Evolutionary conservation across 2,329 filamentous ascomycete genomes (phyloP).

Genomic region (Penicillium sp.): DNA sequence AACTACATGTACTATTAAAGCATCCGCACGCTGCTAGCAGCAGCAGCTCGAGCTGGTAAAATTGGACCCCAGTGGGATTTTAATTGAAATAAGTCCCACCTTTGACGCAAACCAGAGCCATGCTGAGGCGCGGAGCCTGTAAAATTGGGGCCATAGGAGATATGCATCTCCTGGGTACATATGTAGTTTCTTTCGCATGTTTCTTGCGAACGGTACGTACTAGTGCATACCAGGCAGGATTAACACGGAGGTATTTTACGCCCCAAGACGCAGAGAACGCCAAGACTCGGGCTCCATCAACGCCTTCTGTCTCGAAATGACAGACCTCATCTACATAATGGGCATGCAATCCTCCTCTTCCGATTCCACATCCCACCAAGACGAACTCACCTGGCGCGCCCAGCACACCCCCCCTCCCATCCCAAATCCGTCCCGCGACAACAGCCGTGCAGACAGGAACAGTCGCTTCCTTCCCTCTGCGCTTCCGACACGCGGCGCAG

Average conservation of each 20-base stretch:
- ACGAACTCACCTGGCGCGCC: slow-evolving; percentile 82
- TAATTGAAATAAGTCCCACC: too few species aligned
- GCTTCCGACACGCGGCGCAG: slow-evolving; percentile 87
- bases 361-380: slow-evolving; percentile 49
- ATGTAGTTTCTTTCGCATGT: too few species aligned
- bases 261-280: too few species aligned
- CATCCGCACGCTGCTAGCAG: neutral
- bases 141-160: too few species aligned
- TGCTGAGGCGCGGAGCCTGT: too few species aligned
- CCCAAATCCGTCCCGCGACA: slow-evolving; percentile 63
- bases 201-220: too few species aligned
- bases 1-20: neutral
- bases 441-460: slow-evolving; percentile 72
- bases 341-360: slow-evolving; percentile 47
- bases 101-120: too few species aligned
- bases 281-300: slow-evolving; percentile 54
- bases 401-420: slow-evolving; percentile 61
- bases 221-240: too few species aligned
- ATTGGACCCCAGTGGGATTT: too few species aligned
- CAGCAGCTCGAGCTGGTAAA: neutral
- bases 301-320: slow-evolving; percentile 75
- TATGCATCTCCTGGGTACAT: too few species aligned
- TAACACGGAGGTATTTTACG: too few species aligned
- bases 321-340: slow-evolving; percentile 83
- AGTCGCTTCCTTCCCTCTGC: slow-evolving; percentile 85